Conservation (phyloP, 768 basidiomycete species). For the Lactifluus hygrophoroides region DNA sequence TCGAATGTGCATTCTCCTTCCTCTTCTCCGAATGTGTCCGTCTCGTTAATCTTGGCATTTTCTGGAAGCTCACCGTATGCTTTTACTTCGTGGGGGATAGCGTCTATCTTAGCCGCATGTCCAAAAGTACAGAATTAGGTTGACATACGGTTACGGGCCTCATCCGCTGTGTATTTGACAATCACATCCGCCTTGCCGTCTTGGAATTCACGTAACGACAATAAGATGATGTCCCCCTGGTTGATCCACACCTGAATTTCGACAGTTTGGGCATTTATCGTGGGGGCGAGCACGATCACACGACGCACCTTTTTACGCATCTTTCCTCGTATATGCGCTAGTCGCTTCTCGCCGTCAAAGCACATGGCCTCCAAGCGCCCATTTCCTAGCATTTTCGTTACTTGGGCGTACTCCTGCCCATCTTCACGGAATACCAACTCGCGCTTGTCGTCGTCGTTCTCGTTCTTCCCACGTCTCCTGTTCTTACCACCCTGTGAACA, state of each 20-base stretch:
- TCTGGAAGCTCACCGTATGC: constrained; percentile 97
- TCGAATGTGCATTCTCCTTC: constrained; percentile 86
- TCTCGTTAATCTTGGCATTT: constrained; percentile 96
- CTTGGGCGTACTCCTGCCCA: constrained; percentile 98
- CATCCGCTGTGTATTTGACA: constrained; percentile 97
- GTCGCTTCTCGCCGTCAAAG: constrained; percentile 96
- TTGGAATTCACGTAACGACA: constrained; percentile 97
- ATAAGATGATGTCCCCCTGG: constrained; percentile 91
- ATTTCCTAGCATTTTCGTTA: constrained; percentile 97
- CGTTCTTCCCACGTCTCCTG: constrained; percentile 98
- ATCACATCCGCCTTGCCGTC: constrained; percentile 99
- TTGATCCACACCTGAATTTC: constrained; percentile 92
- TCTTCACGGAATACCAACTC: constrained; percentile 98
- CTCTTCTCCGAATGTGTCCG: constrained; percentile 86
- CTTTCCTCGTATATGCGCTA: constrained; percentile 97
- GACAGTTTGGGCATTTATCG: background rate
- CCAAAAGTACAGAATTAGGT: background rate
- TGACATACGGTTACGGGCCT: constrained; percentile 67
- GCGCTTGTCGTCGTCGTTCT: constrained; percentile 98
- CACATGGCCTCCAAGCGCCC: constrained; percentile 93
- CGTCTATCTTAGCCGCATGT: background rate
- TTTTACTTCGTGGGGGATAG: constrained; percentile 52
- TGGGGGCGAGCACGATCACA: background rate
- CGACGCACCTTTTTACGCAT: constrained; percentile 93
- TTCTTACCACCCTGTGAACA: constrained; percentile 98